Base-by-base conservation (phyloP, 176 grass and related monocot genomes). In the Cenchrus americanus region DNA sequence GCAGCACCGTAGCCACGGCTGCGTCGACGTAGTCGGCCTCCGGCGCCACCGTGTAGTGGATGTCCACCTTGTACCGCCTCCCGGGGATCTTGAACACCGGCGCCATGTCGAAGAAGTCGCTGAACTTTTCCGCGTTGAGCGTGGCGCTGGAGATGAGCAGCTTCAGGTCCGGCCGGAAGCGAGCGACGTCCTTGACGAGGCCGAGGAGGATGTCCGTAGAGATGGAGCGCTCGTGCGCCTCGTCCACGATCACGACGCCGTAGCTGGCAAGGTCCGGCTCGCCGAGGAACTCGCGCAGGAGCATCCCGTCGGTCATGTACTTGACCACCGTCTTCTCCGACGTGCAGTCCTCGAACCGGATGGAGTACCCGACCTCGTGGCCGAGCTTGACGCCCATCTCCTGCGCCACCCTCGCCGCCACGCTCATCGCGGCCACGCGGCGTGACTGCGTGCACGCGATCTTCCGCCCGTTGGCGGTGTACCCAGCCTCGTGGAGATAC, bases 341-440 rank as follows among this genome's bases (percentile, higher is more conserved):
- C 44, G 81, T 92, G 87, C 90, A 94, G 87, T 94, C 89, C 86
- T 94, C 92, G 86, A 94, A 94, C 18, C 90, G 73, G 47, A 94
- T 92, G 40, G 77, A 85, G 72, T 94, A 94, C 3, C 92, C 92
- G 47, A 94, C 87, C 80, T 92, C 87, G 66, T 94, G 84, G 0
- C 89, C 92, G 24, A 92, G 75, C 80, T 86, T 85, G 64, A 94
- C 87, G 76, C 88, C 84, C 84, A 90, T 86, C 82, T 94, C 90
- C 59, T 83, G 62, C 27, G 92, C 89, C 34, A 94, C 92, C 46
- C 90, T 58, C 23, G 78, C 78, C 14, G 92, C 85, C 62, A 94
- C 90, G 84, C 87, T 85, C 85, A 88, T 92, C 2, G 93, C 90
- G 6, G 93, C 90, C 50, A 95, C 90, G 53, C 90, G 79, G 1